Conservation (phyloP, 257 asterid species). For the Solanum corneliomulleri region DNA sequence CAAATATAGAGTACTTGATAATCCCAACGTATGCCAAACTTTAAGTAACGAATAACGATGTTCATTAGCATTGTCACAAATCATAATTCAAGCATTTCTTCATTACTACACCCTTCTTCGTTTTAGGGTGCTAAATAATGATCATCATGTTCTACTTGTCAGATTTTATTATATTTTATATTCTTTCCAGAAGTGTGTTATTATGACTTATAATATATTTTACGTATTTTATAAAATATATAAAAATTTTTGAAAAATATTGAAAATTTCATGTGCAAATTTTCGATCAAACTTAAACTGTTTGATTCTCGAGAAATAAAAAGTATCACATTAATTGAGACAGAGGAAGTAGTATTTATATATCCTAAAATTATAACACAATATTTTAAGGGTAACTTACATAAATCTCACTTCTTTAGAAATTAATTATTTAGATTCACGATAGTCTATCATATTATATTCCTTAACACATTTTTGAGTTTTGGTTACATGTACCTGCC, state of each 20-base stretch:
- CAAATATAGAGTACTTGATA: background rate
- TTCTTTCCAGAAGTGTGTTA: background rate
- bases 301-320: no score
- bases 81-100: background rate
- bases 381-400: background rate
- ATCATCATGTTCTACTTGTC: background rate
- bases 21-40: background rate
- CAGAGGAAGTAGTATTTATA: no score
- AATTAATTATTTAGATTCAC: background rate
- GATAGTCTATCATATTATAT: no score
- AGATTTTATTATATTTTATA: background rate
- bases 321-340: no score
- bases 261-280: no score
- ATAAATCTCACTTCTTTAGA: background rate
- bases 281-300: no score
- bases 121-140: background rate
- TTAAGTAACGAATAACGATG: background rate
- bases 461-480: background rate
- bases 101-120: background rate
- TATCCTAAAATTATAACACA: background rate
- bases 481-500: background rate
- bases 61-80: background rate
- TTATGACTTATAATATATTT: no score
- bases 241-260: no score
- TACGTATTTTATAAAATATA: no score